Base-by-base conservation (phyloP, 768 basidiomycete species). In the Naematelia encephala region DNA sequence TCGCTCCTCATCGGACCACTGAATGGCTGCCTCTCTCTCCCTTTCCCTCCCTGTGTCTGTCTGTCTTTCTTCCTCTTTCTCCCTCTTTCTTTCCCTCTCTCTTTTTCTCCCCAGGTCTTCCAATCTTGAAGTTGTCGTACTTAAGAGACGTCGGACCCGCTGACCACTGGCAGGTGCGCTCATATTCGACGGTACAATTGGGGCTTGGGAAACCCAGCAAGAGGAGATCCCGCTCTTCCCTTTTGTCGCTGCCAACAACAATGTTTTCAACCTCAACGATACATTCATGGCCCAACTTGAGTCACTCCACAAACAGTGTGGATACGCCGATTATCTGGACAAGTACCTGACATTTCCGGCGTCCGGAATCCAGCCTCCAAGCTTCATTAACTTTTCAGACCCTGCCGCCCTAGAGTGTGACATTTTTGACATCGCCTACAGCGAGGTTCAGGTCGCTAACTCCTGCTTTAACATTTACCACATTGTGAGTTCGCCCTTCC, bases 351-450 rank as follows among this genome's bases (percentile, higher is more conserved):
- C 42, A 22, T 55, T 43, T 39, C 54, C 54, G 14, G 34, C 54
- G 14, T 22, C 29, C 5, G 13, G 42, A 4, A 27, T 22, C n/a
- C n/a, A 43, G n/a, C 54, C 34, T 3, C 30, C 34, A 23, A 13
- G n/a, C 39, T 55, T 55, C 42, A 43, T 55, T 39, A 55, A 55
- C 43, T 55, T 27, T 28, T 43, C 54, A 2, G 42, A 55, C 54
- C 16, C 16, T 14, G 19, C 16, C 29, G 29, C 23, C 13, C 26
- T 43, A 39, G 25, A 28, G 14, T 55, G 54, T 26, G 54, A 43
- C 23, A 26, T 55, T 13, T 25, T 19, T 12, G 54, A 55, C 23
- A n/a, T 43, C 16, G 42, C 25, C 4, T 19, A 14, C n/a, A 25
- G 23, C 4, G 54, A 12, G 22, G 42, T 45, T 3, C 27, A 21